Conservation (phyloP, 2,329 filamentous ascomycete species). For the Pseudogymnoascus sp. region DNA sequence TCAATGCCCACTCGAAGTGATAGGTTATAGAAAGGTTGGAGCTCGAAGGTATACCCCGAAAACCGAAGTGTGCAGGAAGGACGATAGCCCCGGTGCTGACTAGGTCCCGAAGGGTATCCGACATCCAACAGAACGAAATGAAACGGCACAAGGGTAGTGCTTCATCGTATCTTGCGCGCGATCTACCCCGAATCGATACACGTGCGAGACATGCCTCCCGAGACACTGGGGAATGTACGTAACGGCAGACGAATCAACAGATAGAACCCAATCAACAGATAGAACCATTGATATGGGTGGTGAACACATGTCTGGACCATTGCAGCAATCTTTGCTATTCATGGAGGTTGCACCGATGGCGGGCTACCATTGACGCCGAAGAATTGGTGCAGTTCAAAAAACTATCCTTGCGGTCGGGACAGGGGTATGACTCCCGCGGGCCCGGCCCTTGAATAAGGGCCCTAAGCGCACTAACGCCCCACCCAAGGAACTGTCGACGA, state of each 20-base stretch:
- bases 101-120: not conserved
- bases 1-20: not conserved
- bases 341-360: slow-evolving; percentile 26
- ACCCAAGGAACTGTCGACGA: not conserved
- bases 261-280: not conserved
- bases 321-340: not conserved
- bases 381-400: slow-evolving; percentile 12
- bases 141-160: not conserved
- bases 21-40: not conserved
- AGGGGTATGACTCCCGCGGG: not conserved
- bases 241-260: slow-evolving; percentile 3
- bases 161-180: slow-evolving; percentile 8
- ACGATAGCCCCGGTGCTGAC: not conserved
- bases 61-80: not conserved
- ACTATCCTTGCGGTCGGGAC: not conserved
- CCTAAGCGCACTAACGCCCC: not conserved
- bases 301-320: not conserved
- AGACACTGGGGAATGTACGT: slow-evolving; percentile 7
- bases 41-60: not conserved
- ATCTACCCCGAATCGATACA: slow-evolving; percentile 14
- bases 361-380: slow-evolving; percentile 31
- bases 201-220: slow-evolving; percentile 12
- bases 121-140: not conserved
- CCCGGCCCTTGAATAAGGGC: not conserved
- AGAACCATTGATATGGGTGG: not conserved